A percentile compares a stretch with the other conserved stretches of the same genome.
phyloP scores from a whole-genome alignment of 1,139 yeast genomes.

The Groenewaldozyma auringiensis region DNA sequence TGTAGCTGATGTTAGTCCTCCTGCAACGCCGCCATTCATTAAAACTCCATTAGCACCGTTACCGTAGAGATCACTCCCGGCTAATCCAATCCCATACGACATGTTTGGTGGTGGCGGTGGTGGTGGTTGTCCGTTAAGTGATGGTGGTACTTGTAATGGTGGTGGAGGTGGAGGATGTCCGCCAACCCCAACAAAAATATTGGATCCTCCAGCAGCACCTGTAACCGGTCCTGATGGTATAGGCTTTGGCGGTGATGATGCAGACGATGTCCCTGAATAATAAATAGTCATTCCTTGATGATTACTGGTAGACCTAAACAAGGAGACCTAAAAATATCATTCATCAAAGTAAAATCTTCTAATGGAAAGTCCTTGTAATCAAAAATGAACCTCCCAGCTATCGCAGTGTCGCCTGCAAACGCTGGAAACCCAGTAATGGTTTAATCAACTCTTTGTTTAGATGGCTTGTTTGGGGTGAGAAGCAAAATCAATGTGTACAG shows the following conservation, averaged over 20 bases:
- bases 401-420: too few species aligned
- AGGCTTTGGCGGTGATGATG: not conserved
- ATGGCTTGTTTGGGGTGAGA: too few species aligned
- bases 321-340: conserved; percentile 1
- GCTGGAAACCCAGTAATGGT: too few species aligned
- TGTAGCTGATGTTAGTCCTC: not conserved
- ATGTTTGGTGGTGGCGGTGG: not conserved
- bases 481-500: too few species aligned
- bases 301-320: too few species aligned
- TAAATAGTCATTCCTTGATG: conserved; percentile 2
- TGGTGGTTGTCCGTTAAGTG: too few species aligned
- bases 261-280: conserved; percentile 1
- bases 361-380: too few species aligned
- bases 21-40: not conserved
- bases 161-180: not conserved
- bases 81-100: not conserved
- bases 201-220: not conserved
- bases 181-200: not conserved
- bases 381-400: too few species aligned
- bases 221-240: not conserved
- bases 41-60: not conserved
- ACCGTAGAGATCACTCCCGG: not conserved
- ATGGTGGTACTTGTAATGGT: not conserved
- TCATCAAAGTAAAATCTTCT: too few species aligned
- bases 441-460: too few species aligned